These are phyloP conservation scores for Lagenidium sp. DNA, from an alignment of 352 stramenopile genomes.

Conservation along the genomic window DNA sequence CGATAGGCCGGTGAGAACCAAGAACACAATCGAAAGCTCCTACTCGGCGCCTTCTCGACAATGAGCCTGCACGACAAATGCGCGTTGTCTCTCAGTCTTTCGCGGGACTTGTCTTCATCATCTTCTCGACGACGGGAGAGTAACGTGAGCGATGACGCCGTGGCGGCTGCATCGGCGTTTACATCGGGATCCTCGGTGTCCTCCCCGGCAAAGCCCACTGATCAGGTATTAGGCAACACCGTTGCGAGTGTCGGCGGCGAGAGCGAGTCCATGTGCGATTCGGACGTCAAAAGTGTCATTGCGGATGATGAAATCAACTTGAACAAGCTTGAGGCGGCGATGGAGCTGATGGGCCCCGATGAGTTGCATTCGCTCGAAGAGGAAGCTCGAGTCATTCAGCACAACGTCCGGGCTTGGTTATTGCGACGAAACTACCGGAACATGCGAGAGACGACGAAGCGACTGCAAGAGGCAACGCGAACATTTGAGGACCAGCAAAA, in stretches of 20 bases:
- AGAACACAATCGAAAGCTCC: conserved; percentile 74
- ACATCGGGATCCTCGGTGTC: neutral
- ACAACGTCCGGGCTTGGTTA: conserved; percentile 83
- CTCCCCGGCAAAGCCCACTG: neutral
- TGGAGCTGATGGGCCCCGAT: conserved; percentile 82
- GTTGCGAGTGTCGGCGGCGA: conserved; percentile 11
- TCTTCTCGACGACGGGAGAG: conserved; percentile 31
- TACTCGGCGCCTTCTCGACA: conserved; percentile 77
- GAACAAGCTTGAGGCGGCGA: conserved; percentile 68
- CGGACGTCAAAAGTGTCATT: conserved; percentile 79
- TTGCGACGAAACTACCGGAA: conserved; percentile 84
- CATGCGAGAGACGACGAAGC: conserved; percentile 82
- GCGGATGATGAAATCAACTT: conserved; percentile 67
- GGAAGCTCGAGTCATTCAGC: conserved; percentile 79
- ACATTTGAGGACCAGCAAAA: conserved; percentile 56
- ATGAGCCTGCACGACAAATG: conserved; percentile 88
- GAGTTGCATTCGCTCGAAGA: conserved; percentile 81
- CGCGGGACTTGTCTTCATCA: conserved; percentile 28
- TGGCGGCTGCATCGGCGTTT: neutral
- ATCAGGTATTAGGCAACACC: neutral
- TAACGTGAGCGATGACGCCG: conserved; percentile 42
- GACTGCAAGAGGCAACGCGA: conserved; percentile 61
- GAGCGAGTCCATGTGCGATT: conserved; percentile 38
- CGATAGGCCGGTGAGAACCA: conserved; percentile 71
- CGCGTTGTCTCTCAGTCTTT: conserved; percentile 72